phyloP scores from a whole-genome alignment of 2,329 filamentous ascomycete genomes.

The Phaeophleospora eucalypticola region DNA sequence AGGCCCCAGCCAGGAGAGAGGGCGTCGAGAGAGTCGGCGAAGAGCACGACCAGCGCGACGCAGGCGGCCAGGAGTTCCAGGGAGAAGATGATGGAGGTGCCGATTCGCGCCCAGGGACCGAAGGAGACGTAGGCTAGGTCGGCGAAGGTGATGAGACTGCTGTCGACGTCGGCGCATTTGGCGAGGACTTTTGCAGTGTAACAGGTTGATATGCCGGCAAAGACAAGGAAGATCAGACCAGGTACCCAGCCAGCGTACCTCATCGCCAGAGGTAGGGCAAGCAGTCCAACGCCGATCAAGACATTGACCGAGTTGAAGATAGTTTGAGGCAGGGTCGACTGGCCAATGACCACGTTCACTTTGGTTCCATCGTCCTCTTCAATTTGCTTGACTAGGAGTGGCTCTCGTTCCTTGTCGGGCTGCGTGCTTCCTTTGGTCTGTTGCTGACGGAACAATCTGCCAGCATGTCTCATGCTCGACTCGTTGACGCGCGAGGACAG shows the following conservation, averaged over 20 bases:
- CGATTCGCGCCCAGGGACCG: conserved; percentile 72
- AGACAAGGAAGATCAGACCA: conserved; percentile 68
- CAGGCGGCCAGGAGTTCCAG: conserved; percentile 83
- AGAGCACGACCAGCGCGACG: conserved; percentile 86
- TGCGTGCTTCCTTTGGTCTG: conserved; percentile 41
- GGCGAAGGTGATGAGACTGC: conserved; percentile 84
- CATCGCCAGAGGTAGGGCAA: conserved; percentile 83
- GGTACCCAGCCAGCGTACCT: conserved; percentile 85
- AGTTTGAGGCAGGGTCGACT: conserved; percentile 93
- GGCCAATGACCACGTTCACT: conserved; percentile 79
- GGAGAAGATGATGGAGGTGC: conserved; percentile 81
- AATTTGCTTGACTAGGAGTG: conserved; percentile 81
- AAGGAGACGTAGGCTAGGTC: conserved; percentile 91
- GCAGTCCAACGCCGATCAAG: conserved; percentile 80
- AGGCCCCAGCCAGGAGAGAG: conserved; percentile 68
- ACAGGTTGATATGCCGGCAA: conserved; percentile 70
- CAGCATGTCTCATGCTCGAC: conserved; percentile 54
- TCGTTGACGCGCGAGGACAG: conserved; percentile 55
- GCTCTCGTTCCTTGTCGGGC: conserved; percentile 53
- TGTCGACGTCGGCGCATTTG: conserved; percentile 83
- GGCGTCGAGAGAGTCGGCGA: conserved; percentile 82
- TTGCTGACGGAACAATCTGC: conserved; percentile 47
- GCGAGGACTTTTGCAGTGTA: conserved; percentile 84
- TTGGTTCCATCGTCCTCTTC: conserved; percentile 80
- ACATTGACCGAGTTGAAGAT: conserved; percentile 96